Base-by-base conservation (phyloP, 768 basidiomycete species). In the Saitozyma podzolica region DNA sequence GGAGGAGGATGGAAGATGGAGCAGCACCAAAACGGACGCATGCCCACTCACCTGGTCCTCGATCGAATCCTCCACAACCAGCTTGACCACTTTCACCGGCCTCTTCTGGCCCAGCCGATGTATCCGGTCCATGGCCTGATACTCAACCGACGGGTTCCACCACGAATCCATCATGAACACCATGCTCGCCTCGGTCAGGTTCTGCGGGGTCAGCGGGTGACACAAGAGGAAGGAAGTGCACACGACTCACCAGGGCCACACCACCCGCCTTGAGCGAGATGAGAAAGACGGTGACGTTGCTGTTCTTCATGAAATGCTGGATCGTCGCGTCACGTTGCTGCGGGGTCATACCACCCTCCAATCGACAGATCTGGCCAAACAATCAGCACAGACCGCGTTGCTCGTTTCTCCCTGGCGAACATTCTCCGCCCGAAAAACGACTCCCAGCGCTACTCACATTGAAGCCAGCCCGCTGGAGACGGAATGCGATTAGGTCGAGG, bases 91-190 rank as follows among this genome's bases (percentile, higher is more conserved):
- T 69, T 89, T 86, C 51, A 99, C 91, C 8, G 95, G 94, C 20
- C 95, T 85, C 67, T 87, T 88, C 79, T 98, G 93, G n/a, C 94
- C 94, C 49, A 96, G 83, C 63, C 93, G 88, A 81, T 97, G 94
- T 64, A 97, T 96, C 58, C 94, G 90, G 78, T 95, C 93, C 92
- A 95, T 97, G 2, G 83, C 89, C 81, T 77, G 78, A 63, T 78
- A 81, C 64, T 81, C 81, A 56, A 89, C 90, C n/a, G 92, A 92
- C 8, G 94, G 94, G 76, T 98, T 98, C 94, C 94, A 95, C 92
- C 92, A 95, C 67, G 89, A 90, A 76, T 95, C 95, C 92, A 97
- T 95, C 72, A 96, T 85, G 79, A 92, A 95, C 17, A 96, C 92
- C 37, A 91, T 89, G 41, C 90, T 92, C 0, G 93, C 93, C 72